phyloP scores from a whole-genome alignment of 75 land plant genomes.

The Pinus tabuliformis region DNA sequence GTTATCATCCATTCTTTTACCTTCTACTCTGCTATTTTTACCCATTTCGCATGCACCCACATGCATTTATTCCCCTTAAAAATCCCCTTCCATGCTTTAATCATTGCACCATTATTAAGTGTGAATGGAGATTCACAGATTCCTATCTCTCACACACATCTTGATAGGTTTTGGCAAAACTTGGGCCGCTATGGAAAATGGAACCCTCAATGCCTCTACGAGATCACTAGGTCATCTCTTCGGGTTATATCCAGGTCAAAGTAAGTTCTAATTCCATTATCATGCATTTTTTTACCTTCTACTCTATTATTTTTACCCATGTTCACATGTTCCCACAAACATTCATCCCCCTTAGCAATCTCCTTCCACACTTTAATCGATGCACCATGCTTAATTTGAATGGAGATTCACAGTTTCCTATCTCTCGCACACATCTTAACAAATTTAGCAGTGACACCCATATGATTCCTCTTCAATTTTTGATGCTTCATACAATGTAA shows the following conservation, averaged over 20 bases:
- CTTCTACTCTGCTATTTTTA: not conserved
- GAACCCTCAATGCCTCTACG: too few relatives aligned
- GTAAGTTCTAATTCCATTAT: too few relatives aligned
- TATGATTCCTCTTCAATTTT: not conserved
- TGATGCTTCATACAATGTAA: not conserved
- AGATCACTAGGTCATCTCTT: too few relatives aligned
- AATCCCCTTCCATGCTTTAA: not conserved
- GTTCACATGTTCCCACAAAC: slow-evolving; percentile 4
- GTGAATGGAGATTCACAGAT: slow-evolving; percentile 4
- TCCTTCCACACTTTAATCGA: not conserved
- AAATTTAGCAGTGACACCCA: not conserved
- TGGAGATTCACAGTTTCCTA: slow-evolving; percentile 7
- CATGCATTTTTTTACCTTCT: too few relatives aligned
- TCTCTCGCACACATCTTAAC: not conserved
- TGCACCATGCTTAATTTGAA: not conserved
- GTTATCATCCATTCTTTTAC: too few relatives aligned
- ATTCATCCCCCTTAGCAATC: slow-evolving; percentile 2
- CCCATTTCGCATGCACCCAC: slow-evolving; percentile 3
- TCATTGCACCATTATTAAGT: not conserved
- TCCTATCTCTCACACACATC: not conserved
- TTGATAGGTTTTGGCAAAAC: not conserved
- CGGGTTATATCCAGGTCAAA: too few relatives aligned
- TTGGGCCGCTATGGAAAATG: too few relatives aligned
- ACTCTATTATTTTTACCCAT: not conserved
- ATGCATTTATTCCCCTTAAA: slow-evolving; percentile 2